A percentile compares a stretch with the other conserved stretches of the same genome.
phyloP scores from a whole-genome alignment of 352 stramenopile genomes.

The Phytopythium kandeliae region DNA sequence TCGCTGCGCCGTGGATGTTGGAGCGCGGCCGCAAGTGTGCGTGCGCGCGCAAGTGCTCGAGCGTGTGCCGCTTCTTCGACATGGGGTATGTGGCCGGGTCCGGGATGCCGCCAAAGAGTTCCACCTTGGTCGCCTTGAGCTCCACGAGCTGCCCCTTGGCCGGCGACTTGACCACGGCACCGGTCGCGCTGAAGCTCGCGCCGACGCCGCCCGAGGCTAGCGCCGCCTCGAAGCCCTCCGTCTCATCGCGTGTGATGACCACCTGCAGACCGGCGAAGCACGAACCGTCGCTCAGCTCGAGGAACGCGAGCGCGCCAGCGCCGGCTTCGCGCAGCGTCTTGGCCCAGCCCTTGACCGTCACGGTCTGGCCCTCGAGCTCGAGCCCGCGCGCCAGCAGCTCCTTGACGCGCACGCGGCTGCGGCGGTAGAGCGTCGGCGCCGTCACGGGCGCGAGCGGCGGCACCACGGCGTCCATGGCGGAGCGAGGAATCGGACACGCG shows the following conservation, averaged over 20 bases:
- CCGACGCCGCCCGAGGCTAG: conserved; percentile 81
- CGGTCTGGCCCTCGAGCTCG: conserved; percentile 69
- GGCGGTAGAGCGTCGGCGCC: conserved; percentile 63
- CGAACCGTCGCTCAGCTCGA: conserved; percentile 95
- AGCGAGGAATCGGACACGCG: neutral
- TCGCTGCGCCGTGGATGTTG: conserved; percentile 89
- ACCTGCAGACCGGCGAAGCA: conserved; percentile 86
- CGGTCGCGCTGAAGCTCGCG: conserved; percentile 77
- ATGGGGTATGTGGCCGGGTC: conserved; percentile 89
- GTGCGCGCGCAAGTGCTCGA: conserved; percentile 91
- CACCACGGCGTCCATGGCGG: conserved; percentile 17
- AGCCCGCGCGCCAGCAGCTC: conserved; percentile 60
- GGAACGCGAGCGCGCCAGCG: conserved; percentile 90
- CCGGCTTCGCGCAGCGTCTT: conserved; percentile 88
- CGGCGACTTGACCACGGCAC: conserved; percentile 81
- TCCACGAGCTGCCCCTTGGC: conserved; percentile 92
- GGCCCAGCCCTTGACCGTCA: conserved; percentile 93
- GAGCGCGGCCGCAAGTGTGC: conserved; percentile 91
- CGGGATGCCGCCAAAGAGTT: conserved; percentile 82
- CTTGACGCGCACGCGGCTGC: conserved; percentile 83
- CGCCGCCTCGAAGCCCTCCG: conserved; percentile 71
- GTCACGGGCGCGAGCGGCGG: conserved; percentile 30
- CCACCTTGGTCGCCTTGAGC: conserved; percentile 84
- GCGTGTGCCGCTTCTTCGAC: conserved; percentile 90
- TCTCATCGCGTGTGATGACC: conserved; percentile 73